These are phyloP conservation scores for Sporisorium graminicola DNA, from an alignment of 1,284 basidiomycete genomes.

Conservation along the genomic window DNA sequence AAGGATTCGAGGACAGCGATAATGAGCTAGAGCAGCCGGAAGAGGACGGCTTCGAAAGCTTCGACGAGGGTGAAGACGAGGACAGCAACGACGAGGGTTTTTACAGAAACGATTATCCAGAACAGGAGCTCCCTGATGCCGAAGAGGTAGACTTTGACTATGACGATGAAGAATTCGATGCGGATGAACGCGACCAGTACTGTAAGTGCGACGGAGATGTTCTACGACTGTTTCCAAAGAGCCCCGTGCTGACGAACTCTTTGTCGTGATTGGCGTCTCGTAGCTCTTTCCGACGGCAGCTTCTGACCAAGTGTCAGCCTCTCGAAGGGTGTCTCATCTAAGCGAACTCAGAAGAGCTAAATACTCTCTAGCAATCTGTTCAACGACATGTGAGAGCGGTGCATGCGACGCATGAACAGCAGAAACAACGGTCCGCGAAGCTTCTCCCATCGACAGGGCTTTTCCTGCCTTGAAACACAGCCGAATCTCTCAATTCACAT, in stretches of 20 bases:
- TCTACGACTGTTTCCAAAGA: no score
- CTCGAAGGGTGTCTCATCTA: not conserved
- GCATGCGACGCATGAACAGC: not conserved
- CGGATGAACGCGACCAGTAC: constrained; percentile 46
- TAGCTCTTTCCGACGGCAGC: constrained; percentile 43
- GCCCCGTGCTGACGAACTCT: not conserved
- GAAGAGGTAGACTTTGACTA: constrained; percentile 55
- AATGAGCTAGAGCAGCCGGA: constrained; percentile 40
- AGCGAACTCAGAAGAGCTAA: not conserved
- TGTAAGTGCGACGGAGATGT: constrained; percentile 27
- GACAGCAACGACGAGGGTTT: constrained; percentile 69
- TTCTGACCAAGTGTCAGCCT: not conserved
- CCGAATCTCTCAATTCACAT: not conserved
- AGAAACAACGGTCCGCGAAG: no score
- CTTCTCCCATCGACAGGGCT: no score
- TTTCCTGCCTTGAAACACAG: no score
- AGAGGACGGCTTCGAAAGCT: constrained; percentile 50
- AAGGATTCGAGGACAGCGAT: constrained; percentile 46
- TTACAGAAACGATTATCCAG: constrained; percentile 67
- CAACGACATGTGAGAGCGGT: not conserved
- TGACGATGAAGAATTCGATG: constrained; percentile 39
- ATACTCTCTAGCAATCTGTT: not conserved
- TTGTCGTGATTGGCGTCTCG: not conserved
- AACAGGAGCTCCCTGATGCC: constrained; percentile 56
- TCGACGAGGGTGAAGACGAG: constrained; percentile 65